A percentile compares a stretch with the other conserved stretches of the same genome.
These are phyloP conservation scores for Ophiostoma sp. DNA, from an alignment of 2,329 filamentous ascomycete species.

Conservation along the genomic window DNA sequence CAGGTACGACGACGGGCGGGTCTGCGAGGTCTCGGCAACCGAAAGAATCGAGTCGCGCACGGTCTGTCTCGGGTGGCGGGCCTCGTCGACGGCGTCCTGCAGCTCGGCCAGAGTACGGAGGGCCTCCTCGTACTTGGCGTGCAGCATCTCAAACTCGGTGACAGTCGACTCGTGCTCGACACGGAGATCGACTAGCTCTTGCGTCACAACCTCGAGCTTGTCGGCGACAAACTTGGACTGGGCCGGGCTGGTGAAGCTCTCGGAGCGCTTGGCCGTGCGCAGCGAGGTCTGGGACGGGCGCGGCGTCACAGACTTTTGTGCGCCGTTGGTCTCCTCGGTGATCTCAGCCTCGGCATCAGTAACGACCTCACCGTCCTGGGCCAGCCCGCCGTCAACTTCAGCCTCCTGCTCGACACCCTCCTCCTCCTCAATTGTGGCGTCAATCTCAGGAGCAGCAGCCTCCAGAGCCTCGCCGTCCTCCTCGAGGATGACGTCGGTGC, in stretches of 20 bases:
- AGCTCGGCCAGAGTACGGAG: conserved; percentile 79
- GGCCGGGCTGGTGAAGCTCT: conserved; percentile 59
- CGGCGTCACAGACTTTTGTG: conserved; percentile 28
- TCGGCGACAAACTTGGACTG: conserved; percentile 86
- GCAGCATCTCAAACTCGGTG: conserved; percentile 76
- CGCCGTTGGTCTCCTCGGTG: not conserved
- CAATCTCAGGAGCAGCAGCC: conserved; percentile 24
- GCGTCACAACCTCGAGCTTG: conserved; percentile 86
- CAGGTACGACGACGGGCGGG: conserved; percentile 79
- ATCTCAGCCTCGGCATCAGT: not conserved
- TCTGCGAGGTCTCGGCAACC: conserved; percentile 49
- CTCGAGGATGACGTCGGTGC: conserved; percentile 54
- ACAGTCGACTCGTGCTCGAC: conserved; percentile 86
- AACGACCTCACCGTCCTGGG: not conserved
- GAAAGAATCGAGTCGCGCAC: conserved; percentile 60
- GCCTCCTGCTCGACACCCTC: conserved; percentile 39
- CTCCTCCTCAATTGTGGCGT: conserved; percentile 33
- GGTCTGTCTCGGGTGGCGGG: conserved; percentile 58
- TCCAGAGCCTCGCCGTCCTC: conserved; percentile 42
- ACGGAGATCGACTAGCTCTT: conserved; percentile 86
- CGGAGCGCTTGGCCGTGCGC: not conserved
- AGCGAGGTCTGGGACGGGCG: conserved; percentile 29
- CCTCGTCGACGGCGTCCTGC: conserved; percentile 81
- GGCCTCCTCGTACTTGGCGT: conserved; percentile 88
- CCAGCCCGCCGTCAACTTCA: conserved; percentile 39